These are phyloP conservation scores for Penicillium hordei DNA, from an alignment of 2,329 filamentous ascomycete genomes.

Conservation along the genomic window DNA sequence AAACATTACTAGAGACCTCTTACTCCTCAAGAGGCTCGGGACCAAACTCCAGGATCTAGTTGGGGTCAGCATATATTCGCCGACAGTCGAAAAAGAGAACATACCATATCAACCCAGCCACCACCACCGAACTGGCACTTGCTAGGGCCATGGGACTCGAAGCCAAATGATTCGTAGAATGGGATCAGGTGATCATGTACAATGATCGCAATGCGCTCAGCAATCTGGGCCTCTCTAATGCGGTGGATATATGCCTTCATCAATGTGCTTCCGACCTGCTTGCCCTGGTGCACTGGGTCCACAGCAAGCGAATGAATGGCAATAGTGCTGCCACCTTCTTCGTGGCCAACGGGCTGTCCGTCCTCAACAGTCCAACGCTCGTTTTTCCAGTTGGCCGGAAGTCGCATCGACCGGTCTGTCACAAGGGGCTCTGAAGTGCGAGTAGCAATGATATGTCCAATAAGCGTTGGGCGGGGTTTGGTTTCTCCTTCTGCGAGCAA, in stretches of 20 bases:
- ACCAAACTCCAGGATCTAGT: constrained; percentile 33
- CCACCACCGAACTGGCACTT: constrained; percentile 72
- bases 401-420: constrained; percentile 73
- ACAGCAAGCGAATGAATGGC: constrained; percentile 82
- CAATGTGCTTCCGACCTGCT: constrained; percentile 71
- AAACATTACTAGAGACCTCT: not conserved
- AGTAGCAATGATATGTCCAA: constrained; percentile 77
- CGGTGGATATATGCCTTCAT: constrained; percentile 76
- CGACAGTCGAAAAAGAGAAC: constrained; percentile 18
- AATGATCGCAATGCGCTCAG: constrained; percentile 72
- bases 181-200: constrained; percentile 70
- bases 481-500: constrained; percentile 53
- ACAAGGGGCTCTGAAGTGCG: constrained; percentile 64
- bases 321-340: constrained; percentile 70
- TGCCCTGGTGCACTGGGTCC: constrained; percentile 69
- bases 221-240: constrained; percentile 68
- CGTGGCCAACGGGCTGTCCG: constrained; percentile 61
- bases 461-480: constrained; percentile 63
- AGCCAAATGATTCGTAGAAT: constrained; percentile 77
- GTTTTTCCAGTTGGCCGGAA: constrained; percentile 66
- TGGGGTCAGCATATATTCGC: constrained; percentile 12
- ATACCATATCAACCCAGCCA: constrained; percentile 79
- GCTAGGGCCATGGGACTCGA: constrained; percentile 67
- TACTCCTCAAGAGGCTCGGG: constrained; percentile 21
- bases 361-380: constrained; percentile 42